These are phyloP conservation scores for Murraya paniculata DNA, from an alignment of 345 rosid species.

Conservation along the genomic window DNA sequence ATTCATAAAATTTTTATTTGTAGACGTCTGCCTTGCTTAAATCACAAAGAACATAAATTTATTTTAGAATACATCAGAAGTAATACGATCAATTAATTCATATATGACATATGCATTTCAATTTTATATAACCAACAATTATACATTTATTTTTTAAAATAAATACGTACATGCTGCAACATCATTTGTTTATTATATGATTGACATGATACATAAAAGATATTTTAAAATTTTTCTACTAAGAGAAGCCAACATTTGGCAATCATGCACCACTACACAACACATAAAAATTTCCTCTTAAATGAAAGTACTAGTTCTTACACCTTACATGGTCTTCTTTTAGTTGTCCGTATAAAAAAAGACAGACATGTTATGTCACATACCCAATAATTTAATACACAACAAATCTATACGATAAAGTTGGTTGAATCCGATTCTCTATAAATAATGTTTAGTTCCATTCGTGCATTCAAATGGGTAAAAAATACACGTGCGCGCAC, in stretches of 20 bases:
- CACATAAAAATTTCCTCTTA: not conserved
- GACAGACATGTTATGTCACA: not conserved
- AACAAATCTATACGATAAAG: no score
- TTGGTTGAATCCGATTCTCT: not conserved
- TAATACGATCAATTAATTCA: no score
- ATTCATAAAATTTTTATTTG: not conserved
- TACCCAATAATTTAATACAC: not conserved
- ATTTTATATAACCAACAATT: no score
- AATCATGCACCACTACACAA: not conserved
- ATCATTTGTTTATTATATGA: no score
- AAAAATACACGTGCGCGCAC: not conserved
- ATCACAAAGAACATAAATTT: not conserved
- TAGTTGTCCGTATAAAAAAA: not conserved
- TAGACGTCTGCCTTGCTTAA: not conserved
- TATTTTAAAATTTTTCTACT: no score
- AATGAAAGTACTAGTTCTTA: not conserved
- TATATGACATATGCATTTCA: no score
- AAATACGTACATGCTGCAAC: no score
- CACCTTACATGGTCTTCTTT: not conserved
- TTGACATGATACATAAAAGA: fast-evolving
- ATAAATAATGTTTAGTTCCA: not conserved
- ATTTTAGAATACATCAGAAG: no score
- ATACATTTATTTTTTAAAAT: no score
- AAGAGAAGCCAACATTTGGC: not conserved
- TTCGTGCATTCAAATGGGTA: not conserved